Evolutionary conservation across 2,329 filamentous ascomycete genomes (phyloP), one percentile per base, ranked within the genome.

Genomic region (Diaporthe vaccinii): DNA sequence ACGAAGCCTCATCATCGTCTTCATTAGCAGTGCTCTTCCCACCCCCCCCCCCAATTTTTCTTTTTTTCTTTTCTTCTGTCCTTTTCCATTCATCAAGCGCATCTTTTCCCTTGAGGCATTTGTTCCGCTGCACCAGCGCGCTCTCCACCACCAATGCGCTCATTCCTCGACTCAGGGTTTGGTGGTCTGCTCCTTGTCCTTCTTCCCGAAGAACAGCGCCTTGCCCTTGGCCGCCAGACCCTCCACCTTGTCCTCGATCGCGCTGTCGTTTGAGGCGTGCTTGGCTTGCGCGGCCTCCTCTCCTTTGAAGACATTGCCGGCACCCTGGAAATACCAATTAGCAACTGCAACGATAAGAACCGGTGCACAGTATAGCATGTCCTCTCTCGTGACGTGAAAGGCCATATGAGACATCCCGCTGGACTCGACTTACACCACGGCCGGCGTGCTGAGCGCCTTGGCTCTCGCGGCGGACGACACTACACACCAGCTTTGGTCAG

Each of bases 281-380:
- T 79, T 78, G 49, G 81, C 81, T 44, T 81, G 78, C 53, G 83
- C 78, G 79, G 80, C 81, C 70, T 85, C 86, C 71, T 88, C 86
- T 71, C 82, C 84, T 78, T 86, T 87, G 84, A 90, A 89, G 68
- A 94, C 84, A 83, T 96, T 96, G 77, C 93, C 94, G 28, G 93
- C 92, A 73, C 94, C 94, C 65, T 69, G 65, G 36, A 55, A 22
- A 34, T n/a, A 41, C 7, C 2, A 25, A 22, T 69, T 55, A 69
- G 65, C 49, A 68, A 20, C 15, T 53, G 31, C 34, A 12, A 12
- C 10, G 7, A 39, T 12, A 25, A 9, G 22, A 36, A 39, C 5
- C 22, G 20, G 49, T 3, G 46, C 49, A 31, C n/a, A n/a, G n/a
- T 17, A n/a, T 25, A 7, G n/a, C 49, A 28, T 39, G 49, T 39